Evolutionary conservation across 116 monocot genomes (phyloP).

Genomic region (Phalaenopsis hybrid): DNA sequence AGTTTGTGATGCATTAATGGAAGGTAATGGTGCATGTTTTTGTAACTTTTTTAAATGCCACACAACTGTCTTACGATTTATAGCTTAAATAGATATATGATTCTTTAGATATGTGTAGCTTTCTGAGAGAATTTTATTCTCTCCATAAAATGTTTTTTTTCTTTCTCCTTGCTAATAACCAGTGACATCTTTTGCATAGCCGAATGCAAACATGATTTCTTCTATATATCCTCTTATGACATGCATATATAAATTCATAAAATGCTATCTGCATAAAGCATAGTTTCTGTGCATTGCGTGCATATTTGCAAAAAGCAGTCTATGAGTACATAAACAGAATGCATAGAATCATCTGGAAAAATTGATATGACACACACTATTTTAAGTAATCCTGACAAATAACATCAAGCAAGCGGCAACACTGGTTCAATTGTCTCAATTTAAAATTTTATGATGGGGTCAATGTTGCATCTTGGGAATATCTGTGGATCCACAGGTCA

Average conservation of each 20-base stretch:
- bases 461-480: neutral
- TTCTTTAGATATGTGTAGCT: neutral
- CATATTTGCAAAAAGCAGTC: neutral
- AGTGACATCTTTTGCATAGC: neutral
- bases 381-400: neutral
- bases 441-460: neutral
- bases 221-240: neutral
- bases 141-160: neutral
- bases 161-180: neutral
- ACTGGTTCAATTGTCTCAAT: neutral
- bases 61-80: neutral
- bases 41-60: neutral
- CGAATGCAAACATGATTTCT: neutral
- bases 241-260: neutral
- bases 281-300: neutral
- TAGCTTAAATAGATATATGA: neutral
- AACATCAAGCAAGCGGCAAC: neutral
- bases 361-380: neutral
- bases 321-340: neutral
- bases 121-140: neutral
- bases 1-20: constrained; percentile 63
- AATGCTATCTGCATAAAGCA: neutral
- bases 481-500: neutral
- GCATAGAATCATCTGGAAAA: neutral
- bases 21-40: constrained; percentile 46